phyloP scores from a whole-genome alignment of 2,329 filamentous ascomycete genomes.

The Trichoderma pleuroti region DNA sequence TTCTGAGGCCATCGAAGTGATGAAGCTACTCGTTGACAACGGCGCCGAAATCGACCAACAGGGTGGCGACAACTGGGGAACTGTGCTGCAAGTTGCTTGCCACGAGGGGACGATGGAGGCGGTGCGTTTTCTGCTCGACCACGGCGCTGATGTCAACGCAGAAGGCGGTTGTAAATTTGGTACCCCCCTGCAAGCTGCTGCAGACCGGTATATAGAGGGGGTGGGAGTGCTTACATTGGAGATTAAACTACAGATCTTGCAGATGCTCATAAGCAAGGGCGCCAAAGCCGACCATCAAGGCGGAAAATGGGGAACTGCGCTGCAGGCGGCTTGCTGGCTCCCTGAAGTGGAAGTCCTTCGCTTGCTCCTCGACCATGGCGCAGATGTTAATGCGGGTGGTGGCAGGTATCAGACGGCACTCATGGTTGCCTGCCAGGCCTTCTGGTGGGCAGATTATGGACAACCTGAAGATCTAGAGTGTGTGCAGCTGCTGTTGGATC shows the following conservation, averaged over 20 bases:
- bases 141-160: neutral
- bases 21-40: neutral
- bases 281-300: too few relatives aligned
- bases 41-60: neutral
- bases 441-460: too few relatives aligned
- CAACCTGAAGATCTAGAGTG: too few relatives aligned
- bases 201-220: neutral
- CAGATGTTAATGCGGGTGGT: neutral
- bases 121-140: neutral
- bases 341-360: neutral
- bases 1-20: neutral
- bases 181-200: neutral
- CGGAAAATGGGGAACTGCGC: neutral
- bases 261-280: neutral
- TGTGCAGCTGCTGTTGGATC: slow-evolving; percentile 79
- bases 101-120: neutral
- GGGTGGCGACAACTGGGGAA: neutral
- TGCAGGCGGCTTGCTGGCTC: neutral
- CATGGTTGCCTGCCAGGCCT: neutral
- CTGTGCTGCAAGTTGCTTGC: neutral
- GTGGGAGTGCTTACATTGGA: too few relatives aligned
- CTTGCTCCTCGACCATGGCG: neutral
- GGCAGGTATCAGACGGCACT: neutral
- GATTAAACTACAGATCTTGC: too few relatives aligned
- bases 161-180: neutral